Evolutionary conservation across 768 basidiomycete genomes (phyloP), one percentile per base, ranked within the genome.

Genomic region (Tulasnella sp.): DNA sequence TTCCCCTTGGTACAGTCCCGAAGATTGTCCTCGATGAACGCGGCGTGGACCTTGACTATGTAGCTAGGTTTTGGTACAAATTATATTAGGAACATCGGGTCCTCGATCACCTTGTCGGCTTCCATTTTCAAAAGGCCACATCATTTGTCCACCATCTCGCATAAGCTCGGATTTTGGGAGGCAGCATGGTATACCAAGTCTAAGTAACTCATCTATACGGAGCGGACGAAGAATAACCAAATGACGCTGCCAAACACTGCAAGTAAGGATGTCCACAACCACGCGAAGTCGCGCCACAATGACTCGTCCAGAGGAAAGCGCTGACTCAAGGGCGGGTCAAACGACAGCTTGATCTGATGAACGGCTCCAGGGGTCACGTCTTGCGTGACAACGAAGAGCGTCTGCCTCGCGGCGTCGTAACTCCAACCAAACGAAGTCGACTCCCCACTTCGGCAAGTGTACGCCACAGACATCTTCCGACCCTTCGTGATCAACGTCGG

Each of bases 321-420:
- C 17, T 44, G 4, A n/a, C 67, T 70, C 4, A 78, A 71, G 2
- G 80, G 76, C 1, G 86, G 83, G 25, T 70, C 71, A 11, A 90
- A 68, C 9, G 75, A 73, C 11, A 91, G 80, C 1, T 62, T 67
- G 17, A 89, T 70, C 25, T 70, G 71, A 64, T 84, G 79, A 25
- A 65, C 70, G 59, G 70, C 72, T 3, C 78, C 76, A 15, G 80
- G 75, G 2, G 68, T 67, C 7, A 69, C 71, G 49, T 77, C 71
- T 12, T 65, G 64, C 21, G 72, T 67, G 11, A 83, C 75, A 63
- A 92, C 71, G 64, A 82, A 89, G 56, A 93, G 71, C 1, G 90
- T 91, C 70, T 92, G 91, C 34, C 78, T 74, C 27, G 69, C 66
- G 65, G 77, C 77, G 63, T 90, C 85, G 69, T 89, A 80, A 2